Evolutionary conservation across 768 basidiomycete species (phyloP).

Genomic region (Obba rivulosa): DNA sequence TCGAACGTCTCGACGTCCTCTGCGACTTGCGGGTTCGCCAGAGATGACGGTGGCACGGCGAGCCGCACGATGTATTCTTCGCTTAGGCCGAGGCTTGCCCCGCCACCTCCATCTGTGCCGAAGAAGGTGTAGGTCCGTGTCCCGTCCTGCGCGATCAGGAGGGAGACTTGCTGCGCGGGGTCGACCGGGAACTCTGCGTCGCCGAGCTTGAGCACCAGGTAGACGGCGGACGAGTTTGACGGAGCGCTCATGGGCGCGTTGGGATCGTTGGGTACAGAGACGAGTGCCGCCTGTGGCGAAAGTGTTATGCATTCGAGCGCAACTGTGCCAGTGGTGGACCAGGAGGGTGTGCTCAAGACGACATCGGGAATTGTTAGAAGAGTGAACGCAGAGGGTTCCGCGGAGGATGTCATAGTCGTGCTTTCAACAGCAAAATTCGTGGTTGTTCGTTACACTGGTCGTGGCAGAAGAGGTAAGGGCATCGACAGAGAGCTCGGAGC

Average conservation of each 20-base stretch:
- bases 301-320: conserved; percentile 61
- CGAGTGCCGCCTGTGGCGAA: conserved; percentile 12
- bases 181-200: conserved; percentile 55
- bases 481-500: no score
- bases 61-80: conserved; percentile 15
- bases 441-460: no score
- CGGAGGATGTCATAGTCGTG: no score
- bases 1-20: conserved; percentile 66
- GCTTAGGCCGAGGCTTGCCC: conserved; percentile 7
- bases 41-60: conserved; percentile 20
- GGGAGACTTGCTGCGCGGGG: conserved; percentile 43
- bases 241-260: conserved; percentile 14
- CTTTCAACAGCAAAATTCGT: no score
- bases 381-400: conserved; percentile 35
- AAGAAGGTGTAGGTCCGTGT: conserved; percentile 42
- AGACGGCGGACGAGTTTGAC: conserved; percentile 31
- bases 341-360: conserved; percentile 31
- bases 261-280: not conserved
- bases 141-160: conserved; percentile 28
- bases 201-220: conserved; percentile 58
- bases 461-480: no score
- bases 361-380: conserved; percentile 49
- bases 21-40: conserved; percentile 28
- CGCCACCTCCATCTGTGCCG: conserved; percentile 22
- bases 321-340: conserved; percentile 37